Conservation (phyloP, 1,139 yeast species). For the Diutina catenulata region DNA sequence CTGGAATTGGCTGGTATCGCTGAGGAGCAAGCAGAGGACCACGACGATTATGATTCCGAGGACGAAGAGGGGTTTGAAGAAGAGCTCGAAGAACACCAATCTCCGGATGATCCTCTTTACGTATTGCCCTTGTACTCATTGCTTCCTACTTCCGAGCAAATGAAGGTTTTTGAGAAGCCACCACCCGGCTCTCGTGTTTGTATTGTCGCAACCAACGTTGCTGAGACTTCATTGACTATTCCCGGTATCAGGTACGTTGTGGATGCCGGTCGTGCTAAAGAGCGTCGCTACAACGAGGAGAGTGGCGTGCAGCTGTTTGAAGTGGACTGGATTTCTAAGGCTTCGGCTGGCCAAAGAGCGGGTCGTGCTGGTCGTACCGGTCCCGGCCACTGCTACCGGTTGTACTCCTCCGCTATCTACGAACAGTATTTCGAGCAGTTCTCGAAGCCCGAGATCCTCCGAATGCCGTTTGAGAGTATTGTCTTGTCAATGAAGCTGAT, state of each 20-base stretch:
- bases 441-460: conserved; percentile 75
- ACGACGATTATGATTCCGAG: conserved; percentile 29
- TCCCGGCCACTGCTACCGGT: conserved; percentile 93
- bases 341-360: conserved; percentile 89
- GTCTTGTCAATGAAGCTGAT: conserved; percentile 91
- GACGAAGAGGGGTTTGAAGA: conserved; percentile 94
- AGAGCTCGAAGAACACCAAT: conserved; percentile 59
- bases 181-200: conserved; percentile 82
- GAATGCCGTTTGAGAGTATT: conserved; percentile 95
- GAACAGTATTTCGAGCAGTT: conserved; percentile 79
- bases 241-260: conserved; percentile 94
- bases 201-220: conserved; percentile 94
- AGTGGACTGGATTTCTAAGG: conserved; percentile 88
- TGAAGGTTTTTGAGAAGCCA: conserved; percentile 81
- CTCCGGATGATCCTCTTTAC: conserved; percentile 70
- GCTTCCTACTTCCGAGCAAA: conserved; percentile 85
- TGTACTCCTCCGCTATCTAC: conserved; percentile 90
- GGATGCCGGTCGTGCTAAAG: conserved; percentile 91
- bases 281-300: conserved; percentile 67
- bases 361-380: conserved; percentile 99
- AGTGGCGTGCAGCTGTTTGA: conserved; percentile 92
- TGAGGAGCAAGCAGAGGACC: conserved; percentile 14
- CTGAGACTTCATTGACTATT: conserved; percentile 93
- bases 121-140: conserved; percentile 89
- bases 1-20: conserved; percentile 13